Evolutionary conservation across 371 early-diverging fungal species (phyloP).

Genomic region (Circinella minor): DNA sequence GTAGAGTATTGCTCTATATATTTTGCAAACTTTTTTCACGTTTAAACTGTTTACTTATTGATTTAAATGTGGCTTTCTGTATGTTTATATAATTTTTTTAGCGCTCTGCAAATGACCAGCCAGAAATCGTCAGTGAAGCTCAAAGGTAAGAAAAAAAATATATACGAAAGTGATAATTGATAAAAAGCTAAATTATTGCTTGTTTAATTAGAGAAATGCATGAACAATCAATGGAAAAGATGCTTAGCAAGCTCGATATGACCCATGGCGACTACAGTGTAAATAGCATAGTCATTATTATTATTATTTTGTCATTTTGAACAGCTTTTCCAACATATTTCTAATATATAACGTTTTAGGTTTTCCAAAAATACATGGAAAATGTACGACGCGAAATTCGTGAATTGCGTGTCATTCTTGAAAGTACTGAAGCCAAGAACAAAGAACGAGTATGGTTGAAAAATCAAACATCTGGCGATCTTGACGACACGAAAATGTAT

Average conservation of each 20-base stretch:
- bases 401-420: slow-evolving; percentile 78
- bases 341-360: slow-evolving; percentile 11
- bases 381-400: slow-evolving; percentile 75
- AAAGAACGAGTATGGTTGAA: slow-evolving; percentile 86
- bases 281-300: not conserved
- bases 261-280: slow-evolving; percentile 69
- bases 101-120: slow-evolving; percentile 53
- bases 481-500: slow-evolving; percentile 83
- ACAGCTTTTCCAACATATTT: no score
- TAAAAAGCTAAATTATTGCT: slow-evolving; percentile 8
- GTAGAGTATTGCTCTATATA: slow-evolving; percentile 41
- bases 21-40: not conserved
- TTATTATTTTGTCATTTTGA: no score
- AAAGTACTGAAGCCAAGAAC: slow-evolving; percentile 79
- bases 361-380: slow-evolving; percentile 62
- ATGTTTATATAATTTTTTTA: slow-evolving; percentile 13
- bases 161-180: not conserved
- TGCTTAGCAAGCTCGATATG: slow-evolving; percentile 72
- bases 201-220: slow-evolving; percentile 60
- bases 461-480: slow-evolving; percentile 81
- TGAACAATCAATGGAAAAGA: slow-evolving; percentile 68
- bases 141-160: slow-evolving; percentile 45
- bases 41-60: not conserved
- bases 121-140: slow-evolving; percentile 57
- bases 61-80: not conserved